These are phyloP conservation scores for Tylopilus plumbeoviolaceoides DNA, from an alignment of 768 basidiomycete genomes.

Conservation along the genomic window DNA sequence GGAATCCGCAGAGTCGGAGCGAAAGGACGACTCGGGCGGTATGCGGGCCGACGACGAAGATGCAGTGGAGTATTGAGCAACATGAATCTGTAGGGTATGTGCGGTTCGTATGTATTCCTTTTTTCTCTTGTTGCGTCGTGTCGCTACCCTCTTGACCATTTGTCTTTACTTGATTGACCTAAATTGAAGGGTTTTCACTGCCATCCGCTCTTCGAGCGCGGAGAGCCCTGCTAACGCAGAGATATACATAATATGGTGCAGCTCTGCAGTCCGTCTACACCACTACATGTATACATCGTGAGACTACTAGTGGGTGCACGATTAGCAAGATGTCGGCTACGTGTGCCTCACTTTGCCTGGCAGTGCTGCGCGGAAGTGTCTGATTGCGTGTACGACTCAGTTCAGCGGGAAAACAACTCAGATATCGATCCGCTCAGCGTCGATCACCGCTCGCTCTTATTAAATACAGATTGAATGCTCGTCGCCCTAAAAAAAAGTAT, in stretches of 20 bases:
- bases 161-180: slow-evolving; percentile 9
- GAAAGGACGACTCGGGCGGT: slow-evolving; percentile 49
- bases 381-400: not conserved
- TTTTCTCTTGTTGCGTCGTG: slow-evolving; percentile 2
- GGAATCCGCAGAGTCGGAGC: slow-evolving; percentile 39
- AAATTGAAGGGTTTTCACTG: slow-evolving; percentile 3
- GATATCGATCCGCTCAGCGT: slow-evolving; percentile 14
- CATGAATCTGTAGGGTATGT: slow-evolving; percentile 25
- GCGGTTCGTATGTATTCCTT: slow-evolving; percentile 22
- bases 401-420: not conserved
- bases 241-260: not conserved
- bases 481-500: not conserved
- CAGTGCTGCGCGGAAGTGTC: not conserved
- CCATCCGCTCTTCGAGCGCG: not conserved
- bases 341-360: not conserved
- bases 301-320: not conserved
- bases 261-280: not conserved
- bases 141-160: slow-evolving; percentile 17
- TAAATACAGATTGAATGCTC: slow-evolving; percentile 2
- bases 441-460: slow-evolving; percentile 4
- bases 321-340: not conserved
- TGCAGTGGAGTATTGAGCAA: slow-evolving; percentile 67
- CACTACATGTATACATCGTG: not conserved
- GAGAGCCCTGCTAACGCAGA: not conserved
- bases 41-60: slow-evolving; percentile 74